Evolutionary conservation across 179 eudicot species (phyloP).

Genomic region (Vitellaria paradoxa): DNA sequence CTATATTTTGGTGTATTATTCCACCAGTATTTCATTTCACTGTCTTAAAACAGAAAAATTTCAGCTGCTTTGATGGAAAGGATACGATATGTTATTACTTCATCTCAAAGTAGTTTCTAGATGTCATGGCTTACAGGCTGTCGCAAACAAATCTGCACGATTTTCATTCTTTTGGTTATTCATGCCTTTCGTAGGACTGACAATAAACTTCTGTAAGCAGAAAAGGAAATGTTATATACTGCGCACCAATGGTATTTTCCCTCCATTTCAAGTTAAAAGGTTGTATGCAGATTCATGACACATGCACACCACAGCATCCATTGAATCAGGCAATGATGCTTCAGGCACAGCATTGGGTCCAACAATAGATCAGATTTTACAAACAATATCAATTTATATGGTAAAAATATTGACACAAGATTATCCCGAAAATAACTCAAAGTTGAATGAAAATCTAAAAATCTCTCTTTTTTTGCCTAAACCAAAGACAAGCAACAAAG

Average conservation of each 20-base stretch:
- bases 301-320: neutral
- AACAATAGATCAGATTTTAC: neutral
- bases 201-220: neutral
- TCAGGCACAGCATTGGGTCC: neutral
- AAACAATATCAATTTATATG: neutral
- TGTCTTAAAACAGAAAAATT: too few relatives aligned
- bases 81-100: too few relatives aligned
- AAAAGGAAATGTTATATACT: neutral
- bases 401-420: neutral
- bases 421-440: neutral
- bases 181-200: neutral
- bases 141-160: neutral
- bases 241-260: neutral
- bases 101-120: neutral
- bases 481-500: too few relatives aligned
- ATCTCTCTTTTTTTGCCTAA: too few relatives aligned
- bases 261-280: neutral
- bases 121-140: neutral
- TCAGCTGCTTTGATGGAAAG: too few relatives aligned
- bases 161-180: neutral
- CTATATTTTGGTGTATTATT: too few relatives aligned
- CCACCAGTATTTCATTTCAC: too few relatives aligned
- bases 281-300: neutral
- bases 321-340: neutral
- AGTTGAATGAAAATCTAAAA: neutral